Conservation (phyloP, 1,284 basidiomycete species). For the Ustilago lituana region DNA sequence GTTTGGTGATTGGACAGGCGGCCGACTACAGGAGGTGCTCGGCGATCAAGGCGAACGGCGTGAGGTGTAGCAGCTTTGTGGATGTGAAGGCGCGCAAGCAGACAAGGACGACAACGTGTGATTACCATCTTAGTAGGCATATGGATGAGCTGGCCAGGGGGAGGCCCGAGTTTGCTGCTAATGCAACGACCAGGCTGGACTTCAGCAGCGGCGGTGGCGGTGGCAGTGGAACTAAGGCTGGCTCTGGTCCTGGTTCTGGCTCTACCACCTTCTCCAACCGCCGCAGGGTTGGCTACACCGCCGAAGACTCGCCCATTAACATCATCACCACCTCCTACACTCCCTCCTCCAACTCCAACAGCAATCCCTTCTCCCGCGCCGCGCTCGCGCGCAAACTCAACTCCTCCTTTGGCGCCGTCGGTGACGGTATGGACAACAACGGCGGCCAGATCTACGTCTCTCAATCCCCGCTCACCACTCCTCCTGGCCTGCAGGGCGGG, state of each 20-base stretch:
- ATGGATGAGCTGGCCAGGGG: constrained; percentile 78
- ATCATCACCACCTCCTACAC: constrained; percentile 11
- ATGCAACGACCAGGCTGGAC: constrained; percentile 21
- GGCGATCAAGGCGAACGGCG: constrained; percentile 78
- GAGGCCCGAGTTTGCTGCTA: constrained; percentile 80
- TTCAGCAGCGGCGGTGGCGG: constrained; percentile 2
- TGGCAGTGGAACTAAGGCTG: not conserved
- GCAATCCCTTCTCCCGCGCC: not conserved
- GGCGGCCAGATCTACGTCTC: constrained; percentile 23
- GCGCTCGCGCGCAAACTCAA: constrained; percentile 23
- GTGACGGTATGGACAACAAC: constrained; percentile 43
- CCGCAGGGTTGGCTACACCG: not conserved
- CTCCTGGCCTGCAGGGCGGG: not conserved
- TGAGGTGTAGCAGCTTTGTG: constrained; percentile 76
- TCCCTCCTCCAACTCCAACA: not conserved
- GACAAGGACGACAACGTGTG: constrained; percentile 72
- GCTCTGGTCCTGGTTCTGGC: no score
- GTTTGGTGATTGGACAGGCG: constrained; percentile 85
- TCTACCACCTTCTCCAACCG: constrained; percentile 8
- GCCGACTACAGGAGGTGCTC: constrained; percentile 84
- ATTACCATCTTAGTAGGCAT: constrained; percentile 84
- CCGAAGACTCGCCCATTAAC: constrained; percentile 19
- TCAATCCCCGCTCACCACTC: constrained; percentile 7
- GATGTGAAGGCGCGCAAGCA: constrained; percentile 38
- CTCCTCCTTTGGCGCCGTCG: constrained; percentile 22